Evolutionary conservation across 495 filamentous ascomycete genomes (phyloP), one percentile per base, ranked within the genome.

Genomic region (Tuber aestivum): DNA sequence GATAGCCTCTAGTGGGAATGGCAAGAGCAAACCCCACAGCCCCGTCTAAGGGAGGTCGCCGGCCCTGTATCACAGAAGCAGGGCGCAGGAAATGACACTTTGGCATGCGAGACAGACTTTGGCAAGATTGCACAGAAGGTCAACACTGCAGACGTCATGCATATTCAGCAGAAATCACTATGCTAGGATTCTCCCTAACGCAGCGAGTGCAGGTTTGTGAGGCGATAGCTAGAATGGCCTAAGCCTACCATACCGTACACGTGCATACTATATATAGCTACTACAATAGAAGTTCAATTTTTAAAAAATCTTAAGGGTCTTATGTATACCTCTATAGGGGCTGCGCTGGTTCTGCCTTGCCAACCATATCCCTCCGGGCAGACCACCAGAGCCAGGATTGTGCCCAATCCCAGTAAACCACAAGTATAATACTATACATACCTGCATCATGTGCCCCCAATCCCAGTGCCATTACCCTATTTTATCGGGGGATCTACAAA

Each of bases 1-100:
- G 89, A 90, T 79, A 85, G 88, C 1, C 44, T 90, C 23, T 91
- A 88, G 88, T 86, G 85, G 84, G 80, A 85, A 27, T 91, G 89
- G 89, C 88, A 90, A 80, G 84, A 87, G 78, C 79, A 85, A 42
- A 82, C 86, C 77, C 81, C 84, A 27, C 45, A 72, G 0, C 72
- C 75, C 40, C 74, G 80, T 5, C 44, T 72, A 12, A 69, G 21
- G 2, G 77, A 82, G 12, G 71, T 82, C 20, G 73, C 70, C 1
- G 77, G 80, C 3, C 80, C 74, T 5, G 81, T 77, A 38, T 70
- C 69, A 14, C 71, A 77, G 65, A 76, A 73, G 9, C 72, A 73
- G 1, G 41, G 69, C 4, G 79, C 79, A 10, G 73, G 44, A 38
- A 76, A 79, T 8, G 77, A 76, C n/a, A 82, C 80, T 8, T 50